Base-by-base conservation (phyloP, 2,329 filamentous ascomycete species). In the Fusarium penzigii region DNA sequence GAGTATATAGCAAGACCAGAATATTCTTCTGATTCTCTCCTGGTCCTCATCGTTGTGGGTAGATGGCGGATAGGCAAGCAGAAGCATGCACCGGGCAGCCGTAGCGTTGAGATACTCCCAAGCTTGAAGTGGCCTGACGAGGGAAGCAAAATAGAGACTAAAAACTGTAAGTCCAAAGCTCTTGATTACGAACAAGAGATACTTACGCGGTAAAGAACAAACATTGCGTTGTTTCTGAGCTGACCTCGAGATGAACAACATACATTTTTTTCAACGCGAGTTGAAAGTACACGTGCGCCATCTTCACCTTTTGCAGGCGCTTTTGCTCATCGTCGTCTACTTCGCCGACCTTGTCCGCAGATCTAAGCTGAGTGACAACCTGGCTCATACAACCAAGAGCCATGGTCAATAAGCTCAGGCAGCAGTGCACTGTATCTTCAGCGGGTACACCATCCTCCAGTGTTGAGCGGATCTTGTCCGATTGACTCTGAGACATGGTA, bases 1-100 rank as follows among this genome's bases (percentile, higher is more conserved):
- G 0, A 82, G 68, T 11, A 82, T 78, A 49, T 80, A 81, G 51
- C 78, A 81, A 0, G 79, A 76, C 78, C 78, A 82, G 54, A 81
- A 82, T 47, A 81, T 80, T 1, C 79, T 68, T 13, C 75, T 67
- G 1, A 79, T 73, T 3, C 78, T 75, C 57, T 81, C 78, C 38
- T 73, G 67, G 3, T 78, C 74, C 53, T 79, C 72, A 0, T 61
- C 56, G 0, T 65, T 65, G 29, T 70, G 69, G 9, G 65, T 68
- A 3, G 57, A 63, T 0, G 67, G 64, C 2, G 70, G 69, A 43
- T 80, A 80, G 0, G 78, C 76, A 2, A 80, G 59, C 1, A 81
- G 68, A 1, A 80, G 63, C 2, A 79, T 73, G 49, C 78, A 80
- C 56, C 80, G 78, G 1, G 77, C 72, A 0, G 79, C 77, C 0